Base-by-base conservation (phyloP, 495 filamentous ascomycete species). In the Hypoxylon rickii region DNA sequence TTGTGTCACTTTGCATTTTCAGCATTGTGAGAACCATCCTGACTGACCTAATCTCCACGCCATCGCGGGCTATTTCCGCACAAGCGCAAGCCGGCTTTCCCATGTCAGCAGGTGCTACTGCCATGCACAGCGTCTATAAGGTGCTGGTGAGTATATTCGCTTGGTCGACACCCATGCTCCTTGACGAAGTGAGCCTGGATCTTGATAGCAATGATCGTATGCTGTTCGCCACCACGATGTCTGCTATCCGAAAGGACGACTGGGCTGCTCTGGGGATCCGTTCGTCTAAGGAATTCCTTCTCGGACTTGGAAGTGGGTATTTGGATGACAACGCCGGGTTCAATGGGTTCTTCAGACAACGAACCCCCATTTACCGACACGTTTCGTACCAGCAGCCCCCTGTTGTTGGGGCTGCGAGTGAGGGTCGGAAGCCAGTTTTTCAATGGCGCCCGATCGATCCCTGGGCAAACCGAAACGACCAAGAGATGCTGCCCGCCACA, bases 1-100 rank as follows among this genome's bases (percentile, higher is more conserved):
- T 79, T 44, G 65, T 74, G 46, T 76, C 77, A 3, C 61, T 79
- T 20, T 79, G 76, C 57, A 76, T 79, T 32, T 79, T 79, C 45
- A 78, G 74, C 61, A 60, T 78, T n/a, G 72, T 78, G 26, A 72
- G 71, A 46, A 78, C 77, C 5, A 64, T 79, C 0, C 56, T 79
- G 10, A 70, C 72, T 8, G 77, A 79, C 48, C 55, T 76, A 11
- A 71, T 72, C 13, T 66, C 72, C 26, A 70, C 71, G 39, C 62
- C 65, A 1, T 63, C 58, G 18, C 52, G 61, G 34, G 40, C 41
- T 2, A 63, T 70, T 29, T 43, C 65, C 19, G 36, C 40, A 18
- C 69, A 73, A n/a, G 65, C 68, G 20, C 55, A 69, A n/a, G 57
- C 49, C 7, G 54, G 58, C n/a, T 44, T 63, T 10, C 58, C 61